phyloP scores from a whole-genome alignment of 2,329 filamentous ascomycete species.

The Ceratocystis ficicola region DNA sequence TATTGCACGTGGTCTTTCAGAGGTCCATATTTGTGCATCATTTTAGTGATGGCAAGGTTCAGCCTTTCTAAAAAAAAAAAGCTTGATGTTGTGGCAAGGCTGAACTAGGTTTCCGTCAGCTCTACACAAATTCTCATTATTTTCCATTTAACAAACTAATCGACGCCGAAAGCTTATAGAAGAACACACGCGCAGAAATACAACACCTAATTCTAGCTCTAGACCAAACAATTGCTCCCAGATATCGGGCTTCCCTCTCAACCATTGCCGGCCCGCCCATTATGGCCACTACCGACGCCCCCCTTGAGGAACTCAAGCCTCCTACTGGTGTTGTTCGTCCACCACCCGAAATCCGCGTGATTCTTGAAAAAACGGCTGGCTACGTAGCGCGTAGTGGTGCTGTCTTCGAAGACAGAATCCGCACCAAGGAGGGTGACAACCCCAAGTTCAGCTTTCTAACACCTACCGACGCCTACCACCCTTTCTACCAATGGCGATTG shows the following conservation, averaged over 20 bases:
- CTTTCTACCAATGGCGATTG: slow-evolving; percentile 84
- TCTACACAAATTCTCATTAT: not conserved
- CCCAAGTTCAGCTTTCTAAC: slow-evolving; percentile 87
- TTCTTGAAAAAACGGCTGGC: slow-evolving; percentile 89
- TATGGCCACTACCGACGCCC: slow-evolving; percentile 31
- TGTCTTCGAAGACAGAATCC: slow-evolving; percentile 70
- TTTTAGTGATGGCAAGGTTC: not conserved
- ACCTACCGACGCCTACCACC: slow-evolving; percentile 67
- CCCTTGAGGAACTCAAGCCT: slow-evolving; percentile 59
- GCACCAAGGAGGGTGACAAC: slow-evolving; percentile 70
- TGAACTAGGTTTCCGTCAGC: not conserved
- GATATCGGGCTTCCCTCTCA: not conserved
- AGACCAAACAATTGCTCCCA: not conserved
- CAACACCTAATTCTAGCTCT: not conserved
- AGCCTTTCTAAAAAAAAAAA: slow-evolving; percentile 12
- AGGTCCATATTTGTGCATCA: not conserved
- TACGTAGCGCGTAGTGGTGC: slow-evolving; percentile 63
- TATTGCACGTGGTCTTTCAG: not conserved
- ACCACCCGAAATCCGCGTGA: slow-evolving; percentile 69
- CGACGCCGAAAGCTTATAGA: not conserved
- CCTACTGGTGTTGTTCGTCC: slow-evolving; percentile 77
- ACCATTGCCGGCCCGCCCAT: not conserved
- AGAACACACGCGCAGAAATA: not conserved
- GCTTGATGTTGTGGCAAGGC: slow-evolving; percentile 1
- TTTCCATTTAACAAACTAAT: not conserved